Conservation (phyloP, 495 filamentous ascomycete species). For the Aspergillus conjunctus region DNA sequence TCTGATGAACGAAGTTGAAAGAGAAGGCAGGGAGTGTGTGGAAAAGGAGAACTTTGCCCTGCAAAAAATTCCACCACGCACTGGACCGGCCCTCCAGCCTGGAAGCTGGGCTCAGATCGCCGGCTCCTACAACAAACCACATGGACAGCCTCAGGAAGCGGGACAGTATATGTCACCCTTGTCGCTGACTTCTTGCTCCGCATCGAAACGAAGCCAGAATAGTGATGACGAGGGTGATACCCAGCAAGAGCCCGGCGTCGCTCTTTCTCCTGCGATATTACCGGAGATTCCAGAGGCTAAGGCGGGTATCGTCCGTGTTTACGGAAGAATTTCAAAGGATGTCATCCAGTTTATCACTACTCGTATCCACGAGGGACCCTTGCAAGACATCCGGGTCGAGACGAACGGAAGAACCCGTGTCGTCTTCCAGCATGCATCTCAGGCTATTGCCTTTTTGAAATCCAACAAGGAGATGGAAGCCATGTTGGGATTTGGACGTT, state of each 20-base stretch:
- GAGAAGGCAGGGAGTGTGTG: conserved; percentile 11
- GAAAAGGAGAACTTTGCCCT: conserved; percentile 5
- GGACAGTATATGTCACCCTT: conserved; percentile 25
- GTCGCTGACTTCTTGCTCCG: conserved; percentile 19
- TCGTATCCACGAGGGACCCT: conserved; percentile 37
- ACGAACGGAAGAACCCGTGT: conserved; percentile 26
- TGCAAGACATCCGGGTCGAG: conserved; percentile 34
- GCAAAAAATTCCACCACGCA: conserved; percentile 8
- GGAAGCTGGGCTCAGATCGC: conserved; percentile 32
- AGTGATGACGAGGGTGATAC: conserved; percentile 18
- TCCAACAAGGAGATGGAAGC: conserved; percentile 30
- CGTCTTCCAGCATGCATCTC: conserved; percentile 34
- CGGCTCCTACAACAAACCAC: conserved; percentile 8
- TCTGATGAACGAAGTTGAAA: conserved; percentile 22
- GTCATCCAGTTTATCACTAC: conserved; percentile 30
- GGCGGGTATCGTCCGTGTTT: conserved; percentile 32
- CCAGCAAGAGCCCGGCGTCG: background rate
- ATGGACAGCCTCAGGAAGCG: conserved; percentile 10
- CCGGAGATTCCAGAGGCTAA: conserved; percentile 29
- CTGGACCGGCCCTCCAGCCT: conserved; percentile 9
- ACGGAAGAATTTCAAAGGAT: conserved; percentile 23
- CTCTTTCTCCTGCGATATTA: conserved; percentile 5
- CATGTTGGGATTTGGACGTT: conserved; percentile 28
- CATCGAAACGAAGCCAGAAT: conserved; percentile 25
- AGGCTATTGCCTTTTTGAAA: conserved; percentile 34